Conservation (phyloP, 1,139 yeast genomes). For the Sugiyamaella castrensis region DNA sequence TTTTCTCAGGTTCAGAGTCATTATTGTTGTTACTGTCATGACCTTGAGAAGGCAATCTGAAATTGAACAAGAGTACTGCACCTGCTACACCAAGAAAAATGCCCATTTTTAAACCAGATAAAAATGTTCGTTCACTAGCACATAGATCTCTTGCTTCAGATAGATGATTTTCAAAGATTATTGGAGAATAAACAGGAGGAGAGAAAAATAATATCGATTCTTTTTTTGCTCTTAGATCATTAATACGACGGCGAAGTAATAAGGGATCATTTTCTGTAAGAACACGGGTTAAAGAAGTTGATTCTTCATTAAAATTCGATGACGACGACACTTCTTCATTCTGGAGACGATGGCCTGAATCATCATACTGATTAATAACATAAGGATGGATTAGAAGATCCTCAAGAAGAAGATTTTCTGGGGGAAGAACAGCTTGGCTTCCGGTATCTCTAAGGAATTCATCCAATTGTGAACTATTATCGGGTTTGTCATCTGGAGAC, state of each 20-base stretch:
- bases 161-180: slow-evolving; percentile 31
- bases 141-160: slow-evolving; percentile 39
- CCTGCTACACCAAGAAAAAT: slow-evolving; percentile 33
- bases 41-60: slow-evolving; percentile 18
- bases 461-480: too few relatives aligned
- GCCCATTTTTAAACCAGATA: slow-evolving; percentile 30
- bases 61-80: slow-evolving; percentile 27
- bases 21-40: too few relatives aligned
- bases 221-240: slow-evolving; percentile 9
- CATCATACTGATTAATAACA: slow-evolving; percentile 1
- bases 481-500: too few relatives aligned
- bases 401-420: slow-evolving; percentile 4
- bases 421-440: not conserved
- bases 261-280: slow-evolving; percentile 10
- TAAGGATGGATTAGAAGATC: slow-evolving; percentile 7
- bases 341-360: slow-evolving; percentile 6
- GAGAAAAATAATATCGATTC: slow-evolving; percentile 23
- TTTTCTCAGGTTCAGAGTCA: not conserved
- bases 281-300: not conserved
- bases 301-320: too few relatives aligned
- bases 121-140: slow-evolving; percentile 37
- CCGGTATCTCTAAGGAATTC: too few relatives aligned
- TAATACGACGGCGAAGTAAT: slow-evolving; percentile 6
- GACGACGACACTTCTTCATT: too few relatives aligned
- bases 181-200: slow-evolving; percentile 21